phyloP scores from a whole-genome alignment of 495 filamentous ascomycete species.

The Hypoxylon crocopeplum region DNA sequence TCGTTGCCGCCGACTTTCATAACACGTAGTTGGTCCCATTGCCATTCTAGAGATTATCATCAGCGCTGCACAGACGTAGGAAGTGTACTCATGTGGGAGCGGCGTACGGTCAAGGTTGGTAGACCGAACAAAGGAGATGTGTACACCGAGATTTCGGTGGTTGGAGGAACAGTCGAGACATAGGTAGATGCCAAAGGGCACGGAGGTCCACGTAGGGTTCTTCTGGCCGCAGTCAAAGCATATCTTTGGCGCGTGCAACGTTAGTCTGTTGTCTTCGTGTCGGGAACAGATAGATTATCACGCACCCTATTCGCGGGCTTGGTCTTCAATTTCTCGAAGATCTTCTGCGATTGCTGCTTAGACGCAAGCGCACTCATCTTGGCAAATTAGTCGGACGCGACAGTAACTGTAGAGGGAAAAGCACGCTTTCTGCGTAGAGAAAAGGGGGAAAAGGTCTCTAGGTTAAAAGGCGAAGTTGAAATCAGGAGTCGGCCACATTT shows the following conservation, averaged over 20 bases:
- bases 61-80: slow-evolving; percentile 10
- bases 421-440: slow-evolving; percentile 40
- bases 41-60: slow-evolving; percentile 78
- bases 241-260: slow-evolving; percentile 61
- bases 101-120: slow-evolving; percentile 96
- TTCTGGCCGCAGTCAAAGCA: slow-evolving; percentile 98
- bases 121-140: slow-evolving; percentile 97
- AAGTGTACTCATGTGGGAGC: slow-evolving; percentile 1
- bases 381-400: slow-evolving; percentile 41
- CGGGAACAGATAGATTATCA: slow-evolving; percentile 13
- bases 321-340: slow-evolving; percentile 96
- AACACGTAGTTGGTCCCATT: slow-evolving; percentile 96
- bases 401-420: no score
- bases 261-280: slow-evolving; percentile 32
- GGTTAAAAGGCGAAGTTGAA: slow-evolving; percentile 67
- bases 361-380: slow-evolving; percentile 82
- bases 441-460: slow-evolving; percentile 69
- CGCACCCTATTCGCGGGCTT: slow-evolving; percentile 93
- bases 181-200: slow-evolving; percentile 96
- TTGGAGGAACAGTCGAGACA: slow-evolving; percentile 96
- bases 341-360: slow-evolving; percentile 93
- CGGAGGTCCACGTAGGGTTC: slow-evolving; percentile 98
- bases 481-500: slow-evolving; percentile 53
- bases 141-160: slow-evolving; percentile 89
- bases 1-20: slow-evolving; percentile 99